Evolutionary conservation across 805 yeast genomes (phyloP).

Genomic region (Hanseniaspora mollemarum): DNA sequence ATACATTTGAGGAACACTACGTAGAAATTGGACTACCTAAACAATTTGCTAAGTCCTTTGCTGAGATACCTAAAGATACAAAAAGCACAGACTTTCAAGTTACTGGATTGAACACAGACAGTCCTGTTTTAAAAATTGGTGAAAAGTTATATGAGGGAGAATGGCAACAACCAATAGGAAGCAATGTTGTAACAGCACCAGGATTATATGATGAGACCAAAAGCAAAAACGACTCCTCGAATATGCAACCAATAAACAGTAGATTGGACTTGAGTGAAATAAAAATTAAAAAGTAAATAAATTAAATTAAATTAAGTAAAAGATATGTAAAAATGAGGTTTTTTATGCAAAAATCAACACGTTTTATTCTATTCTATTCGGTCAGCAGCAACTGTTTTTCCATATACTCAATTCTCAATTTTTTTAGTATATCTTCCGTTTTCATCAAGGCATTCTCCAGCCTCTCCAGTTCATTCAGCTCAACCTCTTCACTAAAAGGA

Average conservation of each 20-base stretch:
- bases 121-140: conserved; percentile 49
- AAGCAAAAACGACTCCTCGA: conserved; percentile 18
- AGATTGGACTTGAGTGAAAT: conserved; percentile 6
- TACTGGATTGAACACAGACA: conserved; percentile 43
- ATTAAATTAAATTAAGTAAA: neutral
- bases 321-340: too few relatives aligned
- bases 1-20: conserved; percentile 38
- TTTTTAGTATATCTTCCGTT: conserved; percentile 6
- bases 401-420: conserved; percentile 8
- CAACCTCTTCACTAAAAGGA: conserved; percentile 15
- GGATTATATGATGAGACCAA: conserved; percentile 21
- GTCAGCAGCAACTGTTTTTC: neutral
- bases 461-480: conserved; percentile 12
- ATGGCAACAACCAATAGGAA: conserved; percentile 72
- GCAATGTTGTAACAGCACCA: conserved; percentile 39
- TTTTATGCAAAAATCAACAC: too few relatives aligned
- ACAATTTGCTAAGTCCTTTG: conserved; percentile 8
- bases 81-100: conserved; percentile 39
- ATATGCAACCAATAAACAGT: conserved; percentile 7
- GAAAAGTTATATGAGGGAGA: conserved; percentile 54
- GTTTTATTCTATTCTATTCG: neutral
- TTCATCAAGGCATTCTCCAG: conserved; percentile 6
- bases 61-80: conserved; percentile 24
- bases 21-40: conserved; percentile 44
- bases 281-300: conserved; percentile 3